A percentile compares a stretch with the other conserved stretches of the same genome.
phyloP scores from a whole-genome alignment of 176 grass and related monocot species.

The Secale cereale region DNA sequence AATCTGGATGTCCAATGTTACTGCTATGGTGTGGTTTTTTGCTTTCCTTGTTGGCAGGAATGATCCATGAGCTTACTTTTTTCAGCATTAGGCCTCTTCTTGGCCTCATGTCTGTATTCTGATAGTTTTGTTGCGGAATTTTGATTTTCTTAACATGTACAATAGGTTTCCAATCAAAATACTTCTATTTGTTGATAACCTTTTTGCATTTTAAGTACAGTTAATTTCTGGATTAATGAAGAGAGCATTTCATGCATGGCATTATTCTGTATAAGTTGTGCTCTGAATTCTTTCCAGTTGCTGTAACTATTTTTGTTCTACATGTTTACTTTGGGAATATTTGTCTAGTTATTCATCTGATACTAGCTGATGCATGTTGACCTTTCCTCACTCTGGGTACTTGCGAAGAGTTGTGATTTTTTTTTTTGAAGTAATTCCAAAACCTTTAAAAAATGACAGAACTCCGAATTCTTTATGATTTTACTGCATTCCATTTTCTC shows the following conservation, averaged over 20 bases:
- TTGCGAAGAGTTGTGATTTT: neutral
- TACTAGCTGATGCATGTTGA: neutral
- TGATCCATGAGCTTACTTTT: neutral
- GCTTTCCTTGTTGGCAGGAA: neutral
- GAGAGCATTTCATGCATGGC: neutral
- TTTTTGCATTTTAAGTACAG: neutral
- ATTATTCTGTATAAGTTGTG: neutral
- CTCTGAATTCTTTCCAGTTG: neutral
- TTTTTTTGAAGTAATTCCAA: neutral
- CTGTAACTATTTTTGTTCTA: neutral
- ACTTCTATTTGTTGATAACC: constrained; percentile 8
- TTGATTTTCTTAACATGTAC: neutral
- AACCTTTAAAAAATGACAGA: neutral
- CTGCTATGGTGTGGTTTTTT: neutral
- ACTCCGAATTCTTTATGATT: neutral
- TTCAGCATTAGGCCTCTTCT: neutral
- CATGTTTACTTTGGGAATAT: neutral
- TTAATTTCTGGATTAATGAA: constrained; percentile 8
- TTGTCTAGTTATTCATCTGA: constrained; percentile 14
- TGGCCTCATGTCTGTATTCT: neutral
- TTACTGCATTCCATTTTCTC: neutral
- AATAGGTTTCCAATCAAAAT: constrained; percentile 2
- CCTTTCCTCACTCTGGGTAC: constrained; percentile 6
- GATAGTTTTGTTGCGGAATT: neutral
- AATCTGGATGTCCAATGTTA: constrained; percentile 9